Evolutionary conservation across 2,329 filamentous ascomycete genomes (phyloP), one percentile per base, ranked within the genome.

Genomic region (Sporothrix brunneoviolacea): DNA sequence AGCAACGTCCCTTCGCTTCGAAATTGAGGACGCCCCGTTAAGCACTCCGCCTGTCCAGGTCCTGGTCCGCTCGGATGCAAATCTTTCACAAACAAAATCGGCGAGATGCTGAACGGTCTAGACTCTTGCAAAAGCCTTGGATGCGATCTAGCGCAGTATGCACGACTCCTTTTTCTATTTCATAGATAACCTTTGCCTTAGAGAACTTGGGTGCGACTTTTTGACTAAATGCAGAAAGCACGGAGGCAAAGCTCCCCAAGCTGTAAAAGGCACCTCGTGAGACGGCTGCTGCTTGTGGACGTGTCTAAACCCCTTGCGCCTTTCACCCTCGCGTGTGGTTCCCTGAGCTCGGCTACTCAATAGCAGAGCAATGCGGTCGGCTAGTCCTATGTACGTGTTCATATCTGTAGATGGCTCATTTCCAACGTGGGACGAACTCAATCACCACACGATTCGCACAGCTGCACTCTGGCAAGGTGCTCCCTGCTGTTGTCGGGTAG

Each of bases 21-120:
- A 44, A 24, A 44, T 44, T 33, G 8, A 24, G 27, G 15, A 18
- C 10, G 19, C 30, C 33, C 10, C 18, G 24, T 38, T 18, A 19
- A 37, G 16, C 3, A 39, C n/a, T n/a, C 37, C 10, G 12, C 28
- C n/a, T 33, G 18, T 33, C 12, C 28, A 33, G 18, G 27, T 22
- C 30, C 16, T 45, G 30, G 36, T 45, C 42, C 42, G 42, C 42
- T 36, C 13, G 19, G 19, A 35, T 32, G 42, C 32, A 36, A 35
- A 45, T 45, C 42, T 28, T 36, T 24, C 16, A 35, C 42, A 43
- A 43, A 43, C 40, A 32, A 43, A 43, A 33, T 43, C 40, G 24
- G 18, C 40, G 33, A 16, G 18, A 16, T 19, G 40, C 28, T 13
- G 5, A 22, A 22, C 30, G 28, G 12, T 33, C 27, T 43, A 43